phyloP scores from a whole-genome alignment of 2,329 filamentous ascomycete species.

The Cladosporium austrohemisphaericum region DNA sequence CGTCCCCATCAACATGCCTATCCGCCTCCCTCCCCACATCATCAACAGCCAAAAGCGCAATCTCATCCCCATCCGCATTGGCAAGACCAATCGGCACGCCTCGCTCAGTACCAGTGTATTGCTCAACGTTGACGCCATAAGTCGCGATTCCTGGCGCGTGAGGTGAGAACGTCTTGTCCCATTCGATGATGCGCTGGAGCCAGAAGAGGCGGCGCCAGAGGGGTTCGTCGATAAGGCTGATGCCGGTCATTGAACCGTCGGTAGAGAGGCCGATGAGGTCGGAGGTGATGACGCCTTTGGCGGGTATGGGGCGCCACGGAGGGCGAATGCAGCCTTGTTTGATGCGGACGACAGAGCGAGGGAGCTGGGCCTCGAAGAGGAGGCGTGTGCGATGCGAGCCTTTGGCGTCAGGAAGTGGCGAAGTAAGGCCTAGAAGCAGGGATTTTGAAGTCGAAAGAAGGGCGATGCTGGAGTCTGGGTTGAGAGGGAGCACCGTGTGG shows the following conservation, averaged over 20 bases:
- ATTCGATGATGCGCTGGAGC: constrained; percentile 60
- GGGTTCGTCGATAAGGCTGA: constrained; percentile 60
- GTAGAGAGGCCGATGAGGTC: constrained; percentile 49
- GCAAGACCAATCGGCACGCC: constrained; percentile 26
- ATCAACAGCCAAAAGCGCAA: constrained; percentile 19
- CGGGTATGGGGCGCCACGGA: constrained; percentile 35
- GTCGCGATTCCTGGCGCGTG: constrained; percentile 18
- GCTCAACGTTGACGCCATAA: constrained; percentile 17
- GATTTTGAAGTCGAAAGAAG: constrained; percentile 25
- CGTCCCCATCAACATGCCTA: constrained; percentile 43
- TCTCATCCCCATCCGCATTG: constrained; percentile 28
- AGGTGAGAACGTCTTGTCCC: constrained; percentile 31
- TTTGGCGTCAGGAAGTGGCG: background rate
- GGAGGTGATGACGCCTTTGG: constrained; percentile 40
- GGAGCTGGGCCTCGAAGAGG: constrained; percentile 42
- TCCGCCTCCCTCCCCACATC: constrained; percentile 19
- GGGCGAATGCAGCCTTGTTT: constrained; percentile 46
- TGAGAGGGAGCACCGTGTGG: constrained; percentile 20
- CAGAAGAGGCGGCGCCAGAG: constrained; percentile 69
- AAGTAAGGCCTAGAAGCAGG: constrained; percentile 27
- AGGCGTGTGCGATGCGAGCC: constrained; percentile 5
- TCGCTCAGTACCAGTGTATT: constrained; percentile 18
- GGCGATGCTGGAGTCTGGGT: constrained; percentile 12
- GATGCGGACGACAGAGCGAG: constrained; percentile 45
- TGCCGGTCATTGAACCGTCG: constrained; percentile 52